Evolutionary conservation across 257 asterid genomes (phyloP).

Genomic region (Avicennia marina): DNA sequence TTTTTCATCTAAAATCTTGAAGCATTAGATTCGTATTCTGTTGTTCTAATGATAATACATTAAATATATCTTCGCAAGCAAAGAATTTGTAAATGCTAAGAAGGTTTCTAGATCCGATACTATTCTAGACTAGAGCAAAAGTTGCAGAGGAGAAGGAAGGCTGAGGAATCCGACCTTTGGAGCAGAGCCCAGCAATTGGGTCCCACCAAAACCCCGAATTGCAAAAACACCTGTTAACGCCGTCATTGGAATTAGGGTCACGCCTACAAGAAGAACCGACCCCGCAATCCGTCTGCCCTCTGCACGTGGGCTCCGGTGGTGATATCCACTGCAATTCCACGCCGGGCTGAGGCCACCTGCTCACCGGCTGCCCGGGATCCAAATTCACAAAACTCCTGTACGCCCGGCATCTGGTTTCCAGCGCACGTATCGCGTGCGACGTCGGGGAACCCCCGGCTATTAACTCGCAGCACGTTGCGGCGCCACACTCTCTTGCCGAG

Average conservation of each 20-base stretch:
- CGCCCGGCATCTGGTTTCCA: conserved; percentile 64
- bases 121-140: no score
- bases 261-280: conserved; percentile 52
- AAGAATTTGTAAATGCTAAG: no score
- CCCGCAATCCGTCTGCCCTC: conserved; percentile 59
- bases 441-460: conserved; percentile 81
- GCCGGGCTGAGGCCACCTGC: conserved; percentile 68
- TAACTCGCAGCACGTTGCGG: conserved; percentile 57
- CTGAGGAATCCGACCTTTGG: conserved; percentile 34
- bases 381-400: conserved; percentile 74
- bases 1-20: no score
- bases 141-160: neutral
- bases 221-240: conserved; percentile 62
- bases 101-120: no score
- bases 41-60: no score
- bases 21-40: no score
- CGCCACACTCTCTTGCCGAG: conserved; percentile 21
- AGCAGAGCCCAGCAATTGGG: conserved; percentile 52
- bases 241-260: conserved; percentile 36
- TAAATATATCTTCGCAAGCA: no score
- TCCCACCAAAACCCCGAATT: conserved; percentile 67
- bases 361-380: conserved; percentile 46
- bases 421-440: conserved; percentile 40
- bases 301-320: conserved; percentile 62
- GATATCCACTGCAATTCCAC: conserved; percentile 75